phyloP scores from a whole-genome alignment of 2,329 filamentous ascomycete genomes.

The Aspergillus thermomutatus region DNA sequence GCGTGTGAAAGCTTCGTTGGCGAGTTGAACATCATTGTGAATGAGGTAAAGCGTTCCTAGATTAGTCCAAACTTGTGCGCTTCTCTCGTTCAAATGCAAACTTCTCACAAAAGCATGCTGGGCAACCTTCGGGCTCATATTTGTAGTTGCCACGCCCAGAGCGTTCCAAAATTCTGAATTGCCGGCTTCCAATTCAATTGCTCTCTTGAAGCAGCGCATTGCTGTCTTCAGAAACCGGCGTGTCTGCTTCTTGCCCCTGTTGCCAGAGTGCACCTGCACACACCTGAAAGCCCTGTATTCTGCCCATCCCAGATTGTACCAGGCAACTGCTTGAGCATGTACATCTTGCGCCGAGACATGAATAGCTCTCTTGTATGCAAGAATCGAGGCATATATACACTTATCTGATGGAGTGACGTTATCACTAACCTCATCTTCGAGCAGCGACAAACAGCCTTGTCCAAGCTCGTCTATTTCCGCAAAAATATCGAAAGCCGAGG shows the following conservation, averaged over 20 bases:
- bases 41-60: constrained; percentile 81
- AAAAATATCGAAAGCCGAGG: constrained; percentile 59
- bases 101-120: constrained; percentile 93
- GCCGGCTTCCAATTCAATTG: constrained; percentile 90
- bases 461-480: constrained; percentile 66
- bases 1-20: constrained; percentile 83
- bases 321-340: constrained; percentile 90
- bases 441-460: constrained; percentile 34
- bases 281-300: constrained; percentile 78
- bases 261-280: constrained; percentile 44
- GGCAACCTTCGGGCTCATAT: constrained; percentile 78
- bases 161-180: constrained; percentile 98
- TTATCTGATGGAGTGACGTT: constrained; percentile 42
- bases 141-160: constrained; percentile 83
- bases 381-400: constrained; percentile 68
- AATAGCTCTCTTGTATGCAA: constrained; percentile 85
- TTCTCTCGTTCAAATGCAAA: constrained; percentile 86
- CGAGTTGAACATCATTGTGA: constrained; percentile 78
- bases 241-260: constrained; percentile 51
- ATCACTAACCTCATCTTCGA: constrained; percentile 29
- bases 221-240: constrained; percentile 72
- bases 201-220: constrained; percentile 87
- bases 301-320: constrained; percentile 95
- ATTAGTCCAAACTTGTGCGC: constrained; percentile 83
- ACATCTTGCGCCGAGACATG: constrained; percentile 67